Evolutionary conservation across 495 filamentous ascomycete species (phyloP), one percentile per base, ranked within the genome.

Genomic region (Aspergillus egyptiacus): DNA sequence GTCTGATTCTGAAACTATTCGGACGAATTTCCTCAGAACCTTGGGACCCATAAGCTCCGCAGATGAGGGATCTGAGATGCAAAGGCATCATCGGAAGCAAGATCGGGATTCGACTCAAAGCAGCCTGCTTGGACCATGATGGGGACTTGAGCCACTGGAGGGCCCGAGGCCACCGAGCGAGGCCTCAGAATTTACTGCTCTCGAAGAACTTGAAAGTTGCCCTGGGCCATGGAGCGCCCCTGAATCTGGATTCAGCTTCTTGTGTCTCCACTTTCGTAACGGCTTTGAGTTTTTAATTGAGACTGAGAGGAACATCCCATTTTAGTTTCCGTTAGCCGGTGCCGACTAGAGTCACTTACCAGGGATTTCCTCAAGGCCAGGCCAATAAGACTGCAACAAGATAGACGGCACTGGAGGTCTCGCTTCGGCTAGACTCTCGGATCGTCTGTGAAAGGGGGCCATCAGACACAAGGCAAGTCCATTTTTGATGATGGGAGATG

Each of bases 201-300:
- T n/a, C n/a, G n/a, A n/a, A n/a, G n/a, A n/a, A n/a, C n/a, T n/a
- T n/a, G 27, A 14, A 28, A 17, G 20, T 32, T 11, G 35, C 7
- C 35, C 34, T 40, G 39, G 33, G 6, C 15, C 28, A 19, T n/a
- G 32, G 24, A 44, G 36, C 43, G n/a, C 48, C 48, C 45, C 48
- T 48, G 46, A 54, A 54, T 39, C n/a, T n/a, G n/a, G n/a, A n/a
- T n/a, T n/a, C 39, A 53, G 31, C 41, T 43, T 32, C 38, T 45
- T 36, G 20, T 30, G 37, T 35, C 41, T 35, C 55, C 55, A 57
- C 50, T 38, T 24, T 22, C 46, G 43, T 51, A 57, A 57, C 55
- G 55, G 50, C 54, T 57, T 41, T 50, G 41, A n/a, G n/a, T n/a
- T n/a, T n/a, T n/a, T n/a, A n/a, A n/a, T n/a, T n/a, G n/a, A n/a